Percentiles rank a stretch among this genome's conserved stretches.
Evolutionary conservation across 1,284 basidiomycete genomes (phyloP).

Genomic region (Mrakiaceae sp.): DNA sequence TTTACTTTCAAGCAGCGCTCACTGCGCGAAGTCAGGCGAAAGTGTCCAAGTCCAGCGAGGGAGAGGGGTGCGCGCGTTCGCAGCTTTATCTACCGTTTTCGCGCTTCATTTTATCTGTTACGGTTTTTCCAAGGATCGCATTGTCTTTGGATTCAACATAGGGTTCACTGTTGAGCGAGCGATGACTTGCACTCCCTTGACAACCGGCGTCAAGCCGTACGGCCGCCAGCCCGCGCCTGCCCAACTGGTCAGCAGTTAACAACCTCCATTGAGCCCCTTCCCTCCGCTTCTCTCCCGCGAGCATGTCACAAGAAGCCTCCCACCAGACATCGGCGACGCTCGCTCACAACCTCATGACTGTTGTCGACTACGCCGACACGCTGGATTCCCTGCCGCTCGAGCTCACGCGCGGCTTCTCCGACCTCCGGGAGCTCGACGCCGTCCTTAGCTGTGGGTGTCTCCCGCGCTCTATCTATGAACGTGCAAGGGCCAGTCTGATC

Average conservation of each 20-base stretch:
- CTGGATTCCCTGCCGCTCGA: constrained; percentile 90
- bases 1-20: too few relatives aligned
- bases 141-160: too few relatives aligned
- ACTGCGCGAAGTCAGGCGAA: too few relatives aligned
- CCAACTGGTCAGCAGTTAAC: too few relatives aligned
- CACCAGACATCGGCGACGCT: background rate
- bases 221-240: too few relatives aligned
- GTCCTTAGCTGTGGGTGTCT: constrained; percentile 58
- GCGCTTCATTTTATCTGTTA: background rate
- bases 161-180: too few relatives aligned
- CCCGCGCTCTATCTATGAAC: background rate
- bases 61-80: background rate
- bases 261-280: too few relatives aligned
- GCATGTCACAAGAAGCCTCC: background rate
- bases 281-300: too few relatives aligned
- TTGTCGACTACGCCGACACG: constrained; percentile 77
- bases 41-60: too few relatives aligned
- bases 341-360: constrained; percentile 32
- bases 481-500: background rate
- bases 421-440: constrained; percentile 94
- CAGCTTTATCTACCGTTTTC: background rate
- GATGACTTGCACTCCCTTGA: too few relatives aligned
- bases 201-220: too few relatives aligned
- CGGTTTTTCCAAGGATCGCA: too few relatives aligned
- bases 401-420: constrained; percentile 85